Conservation (phyloP, 106 monocot genomes). For the Allium fistulosum region DNA sequence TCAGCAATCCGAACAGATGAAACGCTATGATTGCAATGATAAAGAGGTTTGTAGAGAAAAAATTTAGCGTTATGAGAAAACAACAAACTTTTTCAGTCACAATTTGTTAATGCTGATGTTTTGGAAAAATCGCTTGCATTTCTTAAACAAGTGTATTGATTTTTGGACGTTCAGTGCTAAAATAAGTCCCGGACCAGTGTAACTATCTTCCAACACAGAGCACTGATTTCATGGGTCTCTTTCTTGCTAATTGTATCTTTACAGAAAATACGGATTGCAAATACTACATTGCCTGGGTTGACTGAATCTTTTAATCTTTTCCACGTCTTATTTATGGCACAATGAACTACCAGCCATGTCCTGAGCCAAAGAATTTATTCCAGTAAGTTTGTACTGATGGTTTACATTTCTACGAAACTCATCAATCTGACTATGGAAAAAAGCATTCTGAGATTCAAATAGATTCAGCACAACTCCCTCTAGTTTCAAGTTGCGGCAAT, state of each 20-base stretch:
- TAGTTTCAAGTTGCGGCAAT: conserved; percentile 8
- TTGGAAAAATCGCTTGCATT: no score
- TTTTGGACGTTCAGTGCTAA: conserved; percentile 69
- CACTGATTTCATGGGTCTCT: conserved; percentile 90
- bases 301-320: conserved; percentile 76
- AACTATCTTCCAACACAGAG: conserved; percentile 70
- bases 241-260: conserved; percentile 87
- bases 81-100: no score
- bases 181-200: conserved; percentile 83
- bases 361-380: conserved; percentile 86
- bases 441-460: conserved; percentile 56
- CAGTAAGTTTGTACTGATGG: conserved; percentile 84
- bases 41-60: no score
- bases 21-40: no score
- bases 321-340: conserved; percentile 28
- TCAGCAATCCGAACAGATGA: no score
- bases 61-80: no score
- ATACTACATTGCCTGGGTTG: conserved; percentile 85
- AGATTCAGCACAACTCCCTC: conserved; percentile 29
- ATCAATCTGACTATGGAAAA: conserved; percentile 74
- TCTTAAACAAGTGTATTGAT: conserved; percentile 18
- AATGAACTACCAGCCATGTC: conserved; percentile 31
- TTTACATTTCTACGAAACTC: conserved; percentile 60
- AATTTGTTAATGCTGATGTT: no score
- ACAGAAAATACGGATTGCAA: conserved; percentile 92